A percentile compares a stretch with the other conserved stretches of the same genome.
Evolutionary conservation across 1,284 basidiomycete genomes (phyloP).

Genomic region (Microbotryomycetes sp.): DNA sequence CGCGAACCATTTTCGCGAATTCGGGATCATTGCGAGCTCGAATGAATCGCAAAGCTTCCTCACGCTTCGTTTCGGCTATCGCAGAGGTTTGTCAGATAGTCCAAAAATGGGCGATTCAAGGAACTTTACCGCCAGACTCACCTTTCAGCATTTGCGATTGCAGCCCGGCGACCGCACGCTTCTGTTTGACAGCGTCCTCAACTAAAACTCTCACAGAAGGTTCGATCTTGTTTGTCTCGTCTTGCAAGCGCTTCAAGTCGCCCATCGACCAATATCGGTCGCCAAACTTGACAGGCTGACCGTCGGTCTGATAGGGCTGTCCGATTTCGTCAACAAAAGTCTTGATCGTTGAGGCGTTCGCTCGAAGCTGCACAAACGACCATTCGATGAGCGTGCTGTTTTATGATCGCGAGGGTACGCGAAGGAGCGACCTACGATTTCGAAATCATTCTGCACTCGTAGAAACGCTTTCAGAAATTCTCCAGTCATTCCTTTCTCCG

Average conservation of each 20-base stretch:
- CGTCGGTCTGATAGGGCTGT: constrained; percentile 15
- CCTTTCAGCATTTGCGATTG: constrained; percentile 47
- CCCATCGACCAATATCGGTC: constrained; percentile 42
- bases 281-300: constrained; percentile 17
- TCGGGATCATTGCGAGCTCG: constrained; percentile 67
- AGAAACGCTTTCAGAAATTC: constrained; percentile 41
- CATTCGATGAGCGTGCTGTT: background rate
- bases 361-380: constrained; percentile 38
- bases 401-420: background rate
- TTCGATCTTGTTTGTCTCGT: constrained; percentile 36
- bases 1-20: constrained; percentile 70
- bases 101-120: background rate
- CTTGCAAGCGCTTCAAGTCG: constrained; percentile 38
- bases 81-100: constrained; percentile 1
- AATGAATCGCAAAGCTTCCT: constrained; percentile 67
- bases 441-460: constrained; percentile 43
- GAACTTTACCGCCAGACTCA: constrained; percentile 30
- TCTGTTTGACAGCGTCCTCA: constrained; percentile 37
- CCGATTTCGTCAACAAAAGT: constrained; percentile 25
- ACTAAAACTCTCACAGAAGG: constrained; percentile 37
- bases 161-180: constrained; percentile 44
- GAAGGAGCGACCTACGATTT: constrained; percentile 37
- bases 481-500: constrained; percentile 37
- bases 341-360: constrained; percentile 28
- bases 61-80: constrained; percentile 63